phyloP scores from a whole-genome alignment of 2,329 filamentous ascomycete species.

The Fusarium staphyleae region DNA sequence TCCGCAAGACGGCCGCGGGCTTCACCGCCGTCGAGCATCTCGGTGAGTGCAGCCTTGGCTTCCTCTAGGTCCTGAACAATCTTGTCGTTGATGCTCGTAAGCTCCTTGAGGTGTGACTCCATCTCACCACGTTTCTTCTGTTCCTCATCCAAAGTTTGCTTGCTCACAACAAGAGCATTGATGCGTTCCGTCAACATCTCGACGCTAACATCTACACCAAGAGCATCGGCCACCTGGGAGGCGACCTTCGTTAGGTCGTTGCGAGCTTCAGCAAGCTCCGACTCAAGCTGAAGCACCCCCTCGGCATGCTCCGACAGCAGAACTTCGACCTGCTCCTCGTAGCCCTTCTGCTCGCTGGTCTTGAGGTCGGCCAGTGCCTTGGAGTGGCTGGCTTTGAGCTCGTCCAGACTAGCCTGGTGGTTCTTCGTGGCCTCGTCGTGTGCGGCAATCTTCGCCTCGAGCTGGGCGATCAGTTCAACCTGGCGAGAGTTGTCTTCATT shows the following conservation, averaged over 20 bases:
- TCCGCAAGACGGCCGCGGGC: constrained; percentile 58
- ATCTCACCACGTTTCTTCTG: constrained; percentile 66
- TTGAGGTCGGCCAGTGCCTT: constrained; percentile 59
- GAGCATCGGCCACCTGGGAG: constrained; percentile 65
- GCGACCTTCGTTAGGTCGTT: constrained; percentile 71
- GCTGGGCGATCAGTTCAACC: constrained; percentile 56
- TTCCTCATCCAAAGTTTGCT: constrained; percentile 65
- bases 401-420: constrained; percentile 59
- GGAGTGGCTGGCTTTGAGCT: constrained; percentile 58
- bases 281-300: constrained; percentile 62
- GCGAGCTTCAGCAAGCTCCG: constrained; percentile 69
- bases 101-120: constrained; percentile 60
- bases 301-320: constrained; percentile 68
- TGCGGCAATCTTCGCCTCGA: constrained; percentile 66
- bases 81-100: constrained; percentile 64
- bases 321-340: constrained; percentile 63
- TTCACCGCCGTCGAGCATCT: constrained; percentile 58
- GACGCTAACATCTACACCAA: constrained; percentile 70
- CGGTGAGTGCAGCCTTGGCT: constrained; percentile 61
- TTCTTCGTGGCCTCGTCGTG: constrained; percentile 65
- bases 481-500: constrained; percentile 54
- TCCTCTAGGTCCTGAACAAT: constrained; percentile 68
- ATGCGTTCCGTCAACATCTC: constrained; percentile 71
- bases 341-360: constrained; percentile 58
- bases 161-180: constrained; percentile 61